Conservation (phyloP, 169 alveolate species). For the Plasmodium adleri region DNA sequence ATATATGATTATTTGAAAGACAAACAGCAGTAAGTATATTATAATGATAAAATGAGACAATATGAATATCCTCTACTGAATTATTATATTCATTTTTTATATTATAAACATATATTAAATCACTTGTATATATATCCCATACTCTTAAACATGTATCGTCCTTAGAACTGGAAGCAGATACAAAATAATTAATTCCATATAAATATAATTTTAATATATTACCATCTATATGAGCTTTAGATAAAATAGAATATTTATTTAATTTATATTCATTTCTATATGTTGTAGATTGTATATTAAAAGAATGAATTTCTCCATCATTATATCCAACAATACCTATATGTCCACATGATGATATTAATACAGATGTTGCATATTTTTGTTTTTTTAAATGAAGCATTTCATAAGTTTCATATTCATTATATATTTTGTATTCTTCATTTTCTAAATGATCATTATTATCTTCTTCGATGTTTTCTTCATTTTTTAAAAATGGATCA, state of each 20-base stretch:
- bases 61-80: not conserved
- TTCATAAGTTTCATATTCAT: slow-evolving; percentile 80
- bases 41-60: slow-evolving; percentile 39
- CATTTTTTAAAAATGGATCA: not conserved
- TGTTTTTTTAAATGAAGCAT: slow-evolving; percentile 23
- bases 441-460: slow-evolving; percentile 85
- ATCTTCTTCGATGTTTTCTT: slow-evolving; percentile 43
- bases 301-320: slow-evolving; percentile 91
- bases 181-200: slow-evolving; percentile 48
- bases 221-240: slow-evolving; percentile 67
- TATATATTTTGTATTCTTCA: slow-evolving; percentile 87
- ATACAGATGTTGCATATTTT: slow-evolving; percentile 87
- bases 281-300: slow-evolving; percentile 90
- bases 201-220: slow-evolving; percentile 41
- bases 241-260: slow-evolving; percentile 59
- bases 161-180: slow-evolving; percentile 43
- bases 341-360: slow-evolving; percentile 95
- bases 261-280: slow-evolving; percentile 54
- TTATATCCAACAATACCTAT: slow-evolving; percentile 94
- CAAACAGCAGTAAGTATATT: slow-evolving; percentile 60
- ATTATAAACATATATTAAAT: slow-evolving; percentile 37
- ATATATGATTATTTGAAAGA: slow-evolving; percentile 33
- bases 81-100: slow-evolving; percentile 14
- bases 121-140: slow-evolving; percentile 63
- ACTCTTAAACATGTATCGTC: slow-evolving; percentile 53